Base-by-base conservation (phyloP, 495 filamentous ascomycete species). In the Podospora didyma region DNA sequence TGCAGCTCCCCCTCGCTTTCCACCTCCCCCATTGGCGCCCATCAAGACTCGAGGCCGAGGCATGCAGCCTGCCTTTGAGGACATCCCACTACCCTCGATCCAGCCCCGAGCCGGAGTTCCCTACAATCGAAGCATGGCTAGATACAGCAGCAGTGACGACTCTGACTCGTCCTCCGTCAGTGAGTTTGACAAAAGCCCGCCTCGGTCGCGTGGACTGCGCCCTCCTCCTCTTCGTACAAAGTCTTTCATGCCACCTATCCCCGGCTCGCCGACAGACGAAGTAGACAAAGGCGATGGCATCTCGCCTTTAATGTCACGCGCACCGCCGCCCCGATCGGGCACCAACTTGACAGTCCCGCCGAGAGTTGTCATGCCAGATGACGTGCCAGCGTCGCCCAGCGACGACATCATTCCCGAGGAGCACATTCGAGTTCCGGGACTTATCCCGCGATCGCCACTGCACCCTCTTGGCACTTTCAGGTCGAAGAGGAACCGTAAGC, bases 11-110 rank as follows among this genome's bases (percentile, higher is more conserved):
- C 53, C 67, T 34, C 55, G 53, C 49, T 64, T 66, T 57, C 63
- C 67, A 44, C 65, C 63, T 51, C 61, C 67, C 59, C 61, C 61
- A 34, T 48, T 62, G 65, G 67, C 59, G 63, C 67, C 67, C 67
- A 70, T 58, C 12, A 48, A 24, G 16, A 51, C 37, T 20, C 51
- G 51, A 31, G 41, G 24, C 16, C 45, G 46, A 19, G 23, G 23
- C n/a, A 22, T 6, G 17, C 39, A 19, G 22, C 37, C 20, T 17
- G 21, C 41, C 51, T 19, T 24, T n/a, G 37, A 54, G 21, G 35
- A 53, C 23, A 35, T 49, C 24, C 57, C 57, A 2, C 41, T 49
- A 4, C 48, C 60, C 4, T 26, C 34, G 2, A 58, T 51, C 12
- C 58, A 42, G 17, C 46, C 56, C 23, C 56, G 59, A 10, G 28